A percentile compares a stretch with the other conserved stretches of the same genome.
Evolutionary conservation across 805 yeast genomes (phyloP).

Genomic region (Pichia thaimueangensis): DNA sequence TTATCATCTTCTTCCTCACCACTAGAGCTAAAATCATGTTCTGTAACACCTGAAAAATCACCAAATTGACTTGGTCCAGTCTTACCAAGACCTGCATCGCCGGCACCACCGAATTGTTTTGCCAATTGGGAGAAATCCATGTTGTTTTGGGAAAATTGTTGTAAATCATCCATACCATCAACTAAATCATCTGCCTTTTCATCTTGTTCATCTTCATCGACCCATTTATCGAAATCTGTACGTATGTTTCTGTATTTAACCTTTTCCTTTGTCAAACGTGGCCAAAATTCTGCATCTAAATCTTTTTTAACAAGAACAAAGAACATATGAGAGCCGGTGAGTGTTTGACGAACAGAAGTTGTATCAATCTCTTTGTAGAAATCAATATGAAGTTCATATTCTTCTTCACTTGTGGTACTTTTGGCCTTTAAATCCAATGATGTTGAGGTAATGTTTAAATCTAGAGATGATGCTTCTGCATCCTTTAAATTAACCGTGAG

Average conservation of each 20-base stretch:
- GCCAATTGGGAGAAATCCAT: slow-evolving; percentile 26
- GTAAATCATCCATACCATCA: slow-evolving; percentile 18
- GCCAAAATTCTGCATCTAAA: slow-evolving; percentile 80
- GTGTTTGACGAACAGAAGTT: slow-evolving; percentile 49
- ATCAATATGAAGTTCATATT: slow-evolving; percentile 62
- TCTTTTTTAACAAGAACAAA: slow-evolving; percentile 67
- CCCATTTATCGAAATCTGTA: slow-evolving; percentile 97
- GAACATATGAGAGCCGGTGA: slow-evolving; percentile 57
- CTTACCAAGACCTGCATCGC: slow-evolving; percentile 40
- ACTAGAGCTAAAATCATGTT: slow-evolving; percentile 25
- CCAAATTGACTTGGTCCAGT: slow-evolving; percentile 15
- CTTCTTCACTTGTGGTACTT: slow-evolving; percentile 38
- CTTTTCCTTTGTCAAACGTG: slow-evolving; percentile 86
- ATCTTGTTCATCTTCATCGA: slow-evolving; percentile 96
- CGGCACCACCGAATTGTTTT: slow-evolving; percentile 41
- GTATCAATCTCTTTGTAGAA: slow-evolving; percentile 72
- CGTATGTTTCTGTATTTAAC: slow-evolving; percentile 71
- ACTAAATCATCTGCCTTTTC: slow-evolving; percentile 41
- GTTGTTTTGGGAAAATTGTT: slow-evolving; percentile 20
- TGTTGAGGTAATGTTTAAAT: slow-evolving; percentile 51
- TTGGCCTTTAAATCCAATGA: slow-evolving; percentile 46
- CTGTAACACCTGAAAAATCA: slow-evolving; percentile 16
- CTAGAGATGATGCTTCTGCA: slow-evolving; percentile 33
- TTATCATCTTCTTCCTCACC: slow-evolving; percentile 24
- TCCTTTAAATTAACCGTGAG: slow-evolving; percentile 72